Base-by-base conservation (phyloP, 331 rosid species). In the Quercus tomentella region DNA sequence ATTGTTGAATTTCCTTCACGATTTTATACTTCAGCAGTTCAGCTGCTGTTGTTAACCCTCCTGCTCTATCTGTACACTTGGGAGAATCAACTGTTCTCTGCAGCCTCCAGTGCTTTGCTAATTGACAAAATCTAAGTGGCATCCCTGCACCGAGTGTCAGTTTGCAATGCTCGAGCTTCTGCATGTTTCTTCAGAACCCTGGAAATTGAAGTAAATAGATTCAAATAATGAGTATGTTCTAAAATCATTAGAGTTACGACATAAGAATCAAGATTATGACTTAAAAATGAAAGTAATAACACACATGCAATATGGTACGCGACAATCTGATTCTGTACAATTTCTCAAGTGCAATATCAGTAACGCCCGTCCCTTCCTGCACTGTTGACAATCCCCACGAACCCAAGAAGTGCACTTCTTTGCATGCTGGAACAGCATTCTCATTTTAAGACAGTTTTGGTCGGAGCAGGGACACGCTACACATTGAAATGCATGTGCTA, bases 341-440 rank as follows among this genome's bases (percentile, higher is more conserved):
- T 21, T 28, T 52, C 33, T 73, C 0, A 85, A 85, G 81, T 87
- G 92, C 12, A 33, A 7, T 7, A 2, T n/a, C 20, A 86, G n/a
- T 18, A 17, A 51, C 21, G 2, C 0, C 87, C 86, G 78, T 28
- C 63, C 79, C 82, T 84, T 87, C 83, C 72, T 75, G 65, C 92
- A 91, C 26, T 3, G 6, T 74, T 8, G 7, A 54, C 92, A 89
- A 51, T 85, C 85, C n/a, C 88, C 78, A 16, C 77, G 1, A 49
- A 1, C 77, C 26, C 77, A 67, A 78, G 75, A 56, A 56, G 74
- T 12, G 75, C 89, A 91, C 52, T 26, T 82, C 1, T n/a, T 56
- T 14, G 83, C 86, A 85, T 91, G 92, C 31, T 0, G 7, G 70
- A 87, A 74, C 61, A 89, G n/a, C 76, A 9, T 87, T 55, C 77